phyloP scores from a whole-genome alignment of 2,329 filamentous ascomycete genomes.

The Alternaria sp. region DNA sequence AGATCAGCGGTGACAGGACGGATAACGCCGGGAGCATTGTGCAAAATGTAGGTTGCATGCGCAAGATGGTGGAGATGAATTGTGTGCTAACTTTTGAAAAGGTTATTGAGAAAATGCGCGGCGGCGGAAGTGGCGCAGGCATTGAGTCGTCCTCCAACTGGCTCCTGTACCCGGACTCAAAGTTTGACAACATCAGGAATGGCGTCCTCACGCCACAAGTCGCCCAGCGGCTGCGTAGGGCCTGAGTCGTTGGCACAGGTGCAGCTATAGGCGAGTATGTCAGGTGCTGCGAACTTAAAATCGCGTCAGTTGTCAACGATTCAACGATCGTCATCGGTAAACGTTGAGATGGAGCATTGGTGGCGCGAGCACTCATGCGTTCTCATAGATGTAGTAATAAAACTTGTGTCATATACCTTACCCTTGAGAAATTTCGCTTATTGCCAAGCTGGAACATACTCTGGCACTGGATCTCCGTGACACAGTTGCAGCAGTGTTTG shows the following conservation, averaged over 20 bases:
- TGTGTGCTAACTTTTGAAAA: constrained; percentile 20
- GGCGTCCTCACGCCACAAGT: constrained; percentile 47
- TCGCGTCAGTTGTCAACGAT: not conserved
- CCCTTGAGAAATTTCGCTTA: constrained; percentile 4
- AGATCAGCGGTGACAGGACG: constrained; percentile 80
- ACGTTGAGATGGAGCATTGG: constrained; percentile 11
- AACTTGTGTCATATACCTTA: constrained; percentile 26
- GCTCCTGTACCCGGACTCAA: constrained; percentile 58
- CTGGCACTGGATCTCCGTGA: constrained; percentile 18
- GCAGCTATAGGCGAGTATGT: constrained; percentile 1
- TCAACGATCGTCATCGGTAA: not conserved
- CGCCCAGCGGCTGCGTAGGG: not conserved
- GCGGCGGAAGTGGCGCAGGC: constrained; percentile 44
- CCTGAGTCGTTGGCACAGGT: not conserved
- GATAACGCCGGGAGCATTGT: constrained; percentile 68
- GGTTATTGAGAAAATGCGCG: constrained; percentile 50
- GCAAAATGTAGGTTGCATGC: constrained; percentile 40
- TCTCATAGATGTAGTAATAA: constrained; percentile 15
- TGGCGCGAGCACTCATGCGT: constrained; percentile 27
- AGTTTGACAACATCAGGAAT: constrained; percentile 61
- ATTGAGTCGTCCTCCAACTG: constrained; percentile 60
- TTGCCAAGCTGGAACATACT: constrained; percentile 24
- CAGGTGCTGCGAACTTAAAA: constrained; percentile 4
- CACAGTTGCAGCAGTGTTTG: constrained; percentile 23
- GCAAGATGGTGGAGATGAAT: constrained; percentile 1